Evolutionary conservation across 768 basidiomycete species (phyloP), one percentile per base, ranked within the genome.

Genomic region (Tulasnella sp.): DNA sequence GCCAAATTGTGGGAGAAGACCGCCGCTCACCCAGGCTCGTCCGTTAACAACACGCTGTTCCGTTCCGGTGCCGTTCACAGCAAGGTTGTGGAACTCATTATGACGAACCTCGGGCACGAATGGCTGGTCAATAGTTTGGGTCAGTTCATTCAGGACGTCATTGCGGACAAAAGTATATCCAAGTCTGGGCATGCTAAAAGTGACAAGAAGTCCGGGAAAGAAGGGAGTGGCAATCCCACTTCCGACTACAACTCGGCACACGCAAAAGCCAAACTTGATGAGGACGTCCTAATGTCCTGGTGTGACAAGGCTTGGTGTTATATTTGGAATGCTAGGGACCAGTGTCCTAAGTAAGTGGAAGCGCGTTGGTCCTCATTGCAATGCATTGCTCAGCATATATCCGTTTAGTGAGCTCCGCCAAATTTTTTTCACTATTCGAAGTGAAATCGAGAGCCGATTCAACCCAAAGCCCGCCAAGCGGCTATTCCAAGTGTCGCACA

Each of bases 61-160:
- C 91, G 90, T 76, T 93, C 89, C 83, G 87, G 86, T 78, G 86
- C 84, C 7, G 83, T 85, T 8, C 82, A 87, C 67, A 87, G 87
- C 37, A 87, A 86, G 80, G 89, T 91, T 36, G 88, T 94, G 84
- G 93, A 95, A 80, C 83, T 89, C 6, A 90, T 89, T 79, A 93
- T 96, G 89, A 85, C 86, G n/a, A 89, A 89, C 84, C 92, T 94
- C 80, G 93, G 93, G n/a, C 89, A 85, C 80, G 84, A 85, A 0
- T 95, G 94, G 80, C 86, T 97, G 29, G 93, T 94, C 80, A 88
- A 89, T 15, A 93, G 92, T 80, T 87, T 97, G 54, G 94, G 93
- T 6, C 82, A 83, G 36, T 86, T 89, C 58, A 86, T 97, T 67
- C 95, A 96, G 82, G 91, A 94, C 31, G 93, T 95, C 25, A 68